Conservation (phyloP, 345 rosid genomes). For the Ceriops decandra region DNA sequence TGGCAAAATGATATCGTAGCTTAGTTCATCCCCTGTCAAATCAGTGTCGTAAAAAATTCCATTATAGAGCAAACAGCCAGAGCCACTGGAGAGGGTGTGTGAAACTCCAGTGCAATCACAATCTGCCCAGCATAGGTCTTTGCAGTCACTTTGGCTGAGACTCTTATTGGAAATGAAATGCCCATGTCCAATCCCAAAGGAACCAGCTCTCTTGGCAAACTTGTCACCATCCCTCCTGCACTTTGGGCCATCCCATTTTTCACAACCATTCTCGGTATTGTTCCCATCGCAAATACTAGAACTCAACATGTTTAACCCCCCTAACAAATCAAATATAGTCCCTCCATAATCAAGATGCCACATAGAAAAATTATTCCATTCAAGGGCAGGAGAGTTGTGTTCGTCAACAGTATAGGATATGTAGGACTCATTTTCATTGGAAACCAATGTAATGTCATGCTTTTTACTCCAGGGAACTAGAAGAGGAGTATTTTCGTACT, state of each 20-base stretch:
- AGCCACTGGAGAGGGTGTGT: neutral
- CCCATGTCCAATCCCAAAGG: neutral
- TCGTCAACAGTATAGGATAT: neutral
- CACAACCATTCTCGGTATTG: neutral
- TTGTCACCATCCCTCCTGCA: neutral
- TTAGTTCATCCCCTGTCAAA: neutral
- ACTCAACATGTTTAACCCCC: neutral
- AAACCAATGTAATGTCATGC: neutral
- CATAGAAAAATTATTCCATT: neutral
- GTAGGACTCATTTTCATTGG: neutral
- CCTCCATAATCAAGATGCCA: slow-evolving; percentile 1
- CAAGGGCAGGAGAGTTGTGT: fast-evolving
- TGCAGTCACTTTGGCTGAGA: slow-evolving; percentile 9
- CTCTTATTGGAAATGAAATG: neutral
- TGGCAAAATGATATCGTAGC: neutral
- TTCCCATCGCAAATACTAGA: slow-evolving; percentile 4
- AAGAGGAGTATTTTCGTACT: neutral
- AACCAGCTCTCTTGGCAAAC: neutral
- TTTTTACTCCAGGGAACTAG: too few relatives aligned
- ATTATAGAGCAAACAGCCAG: neutral
- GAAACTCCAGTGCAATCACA: slow-evolving; percentile 6
- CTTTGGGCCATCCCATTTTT: slow-evolving; percentile 5
- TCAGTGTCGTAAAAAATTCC: neutral
- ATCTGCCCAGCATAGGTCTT: slow-evolving; percentile 11
- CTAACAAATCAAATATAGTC: neutral